phyloP scores from a whole-genome alignment of 2,329 filamentous ascomycete species.

The Ophiostoma piceae region DNA sequence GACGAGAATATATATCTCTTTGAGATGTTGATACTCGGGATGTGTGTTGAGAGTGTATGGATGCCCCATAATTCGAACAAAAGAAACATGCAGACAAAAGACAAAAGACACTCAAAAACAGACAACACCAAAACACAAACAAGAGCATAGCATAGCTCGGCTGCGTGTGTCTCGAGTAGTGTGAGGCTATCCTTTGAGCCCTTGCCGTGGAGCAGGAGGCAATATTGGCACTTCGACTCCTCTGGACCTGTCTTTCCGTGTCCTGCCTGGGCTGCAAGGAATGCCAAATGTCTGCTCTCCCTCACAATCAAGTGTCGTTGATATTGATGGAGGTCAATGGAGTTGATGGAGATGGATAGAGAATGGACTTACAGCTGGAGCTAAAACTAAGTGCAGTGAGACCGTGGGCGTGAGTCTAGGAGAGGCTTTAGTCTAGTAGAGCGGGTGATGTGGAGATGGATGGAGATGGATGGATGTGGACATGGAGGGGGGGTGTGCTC shows the following conservation, averaged over 20 bases:
- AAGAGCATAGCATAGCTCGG: slow-evolving; percentile 6
- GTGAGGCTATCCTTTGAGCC: neutral
- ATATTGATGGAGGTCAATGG: too few species aligned
- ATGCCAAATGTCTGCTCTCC: slow-evolving; percentile 1
- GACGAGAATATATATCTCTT: slow-evolving; percentile 21
- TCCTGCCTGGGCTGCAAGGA: neutral
- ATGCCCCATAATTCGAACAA: neutral
- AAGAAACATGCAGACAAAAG: neutral
- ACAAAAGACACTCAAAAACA: neutral
- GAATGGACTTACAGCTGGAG: neutral
- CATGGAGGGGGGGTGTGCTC: neutral
- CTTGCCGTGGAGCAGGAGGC: neutral
- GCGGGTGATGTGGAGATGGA: neutral
- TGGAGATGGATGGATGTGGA: neutral
- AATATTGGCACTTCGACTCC: neutral
- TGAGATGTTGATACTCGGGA: neutral
- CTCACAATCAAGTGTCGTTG: neutral
- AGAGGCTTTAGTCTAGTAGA: neutral
- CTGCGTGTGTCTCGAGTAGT: slow-evolving; percentile 4
- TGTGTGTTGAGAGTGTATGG: neutral
- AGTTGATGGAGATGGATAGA: too few species aligned
- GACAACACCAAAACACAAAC: neutral
- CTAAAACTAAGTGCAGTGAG: neutral
- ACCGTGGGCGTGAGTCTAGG: neutral
- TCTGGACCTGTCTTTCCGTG: neutral